These are phyloP conservation scores for Zoysia japonica DNA, from an alignment of 176 grass and related monocot genomes.

Conservation along the genomic window DNA sequence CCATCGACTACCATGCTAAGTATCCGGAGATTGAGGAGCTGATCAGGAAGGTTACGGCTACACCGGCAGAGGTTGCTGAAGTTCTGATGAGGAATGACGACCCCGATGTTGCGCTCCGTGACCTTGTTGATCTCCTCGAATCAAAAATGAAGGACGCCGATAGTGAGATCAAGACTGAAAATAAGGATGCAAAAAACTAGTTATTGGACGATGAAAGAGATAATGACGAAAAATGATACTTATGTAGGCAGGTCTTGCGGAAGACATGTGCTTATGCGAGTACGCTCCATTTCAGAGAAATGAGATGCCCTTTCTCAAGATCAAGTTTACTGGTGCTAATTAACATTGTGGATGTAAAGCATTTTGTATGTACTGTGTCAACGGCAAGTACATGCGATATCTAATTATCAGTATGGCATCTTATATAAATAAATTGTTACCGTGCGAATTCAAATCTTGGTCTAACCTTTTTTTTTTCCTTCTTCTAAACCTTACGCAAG, in stretches of 20 bases:
- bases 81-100: constrained; percentile 70
- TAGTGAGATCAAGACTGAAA: constrained; percentile 22
- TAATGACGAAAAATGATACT: not conserved
- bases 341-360: not conserved
- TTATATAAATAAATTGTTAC: too few species aligned
- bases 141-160: constrained; percentile 46
- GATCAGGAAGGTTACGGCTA: constrained; percentile 49
- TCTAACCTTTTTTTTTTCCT: too few species aligned
- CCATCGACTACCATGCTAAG: constrained; percentile 47
- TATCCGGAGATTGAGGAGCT: constrained; percentile 56
- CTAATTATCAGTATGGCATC: not conserved
- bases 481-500: too few species aligned
- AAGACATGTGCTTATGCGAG: not conserved
- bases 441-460: too few species aligned
- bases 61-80: constrained; percentile 76
- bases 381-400: not conserved
- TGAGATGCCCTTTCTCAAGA: not conserved
- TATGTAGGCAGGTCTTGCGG: not conserved
- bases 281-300: not conserved
- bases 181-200: constrained; percentile 10
- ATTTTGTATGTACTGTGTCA: not conserved
- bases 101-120: constrained; percentile 37
- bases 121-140: constrained; percentile 50
- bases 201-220: constrained; percentile 31
- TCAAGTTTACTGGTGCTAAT: not conserved